These are phyloP conservation scores for Murraya koenigii DNA, from an alignment of 345 rosid species.

Conservation along the genomic window DNA sequence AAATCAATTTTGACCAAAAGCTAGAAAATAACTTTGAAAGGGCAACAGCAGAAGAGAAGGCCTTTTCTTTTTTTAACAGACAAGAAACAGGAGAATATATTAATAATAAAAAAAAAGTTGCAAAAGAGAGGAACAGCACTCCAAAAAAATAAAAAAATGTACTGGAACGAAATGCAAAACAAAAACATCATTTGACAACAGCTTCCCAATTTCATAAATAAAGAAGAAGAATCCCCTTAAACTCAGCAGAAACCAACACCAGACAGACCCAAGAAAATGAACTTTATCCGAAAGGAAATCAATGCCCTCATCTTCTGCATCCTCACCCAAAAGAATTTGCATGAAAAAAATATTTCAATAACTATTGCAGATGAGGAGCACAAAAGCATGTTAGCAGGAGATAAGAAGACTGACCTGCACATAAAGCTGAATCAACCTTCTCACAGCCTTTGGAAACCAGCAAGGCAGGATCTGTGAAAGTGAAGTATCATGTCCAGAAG, in stretches of 20 bases:
- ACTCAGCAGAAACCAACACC: background rate
- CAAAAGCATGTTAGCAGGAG: constrained; percentile 13
- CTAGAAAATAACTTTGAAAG: constrained; percentile 6
- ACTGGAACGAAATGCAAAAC: background rate
- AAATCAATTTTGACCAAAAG: background rate
- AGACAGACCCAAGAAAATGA: background rate
- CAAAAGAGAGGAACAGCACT: background rate
- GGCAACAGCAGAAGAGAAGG: background rate
- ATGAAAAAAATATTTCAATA: background rate
- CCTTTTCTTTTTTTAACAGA: too few species aligned
- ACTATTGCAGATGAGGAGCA: background rate
- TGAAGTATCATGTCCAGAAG: constrained; percentile 84
- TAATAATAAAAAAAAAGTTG: too few species aligned
- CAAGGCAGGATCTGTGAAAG: constrained; percentile 93
- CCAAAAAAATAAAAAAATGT: too few species aligned
- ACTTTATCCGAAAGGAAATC: background rate
- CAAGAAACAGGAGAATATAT: background rate
- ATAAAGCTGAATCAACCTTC: constrained; percentile 89
- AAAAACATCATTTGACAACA: background rate
- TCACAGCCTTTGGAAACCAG: constrained; percentile 93
- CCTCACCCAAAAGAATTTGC: background rate
- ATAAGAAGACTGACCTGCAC: constrained; percentile 56
- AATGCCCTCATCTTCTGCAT: background rate
- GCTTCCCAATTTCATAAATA: background rate
- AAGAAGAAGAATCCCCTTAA: background rate